Conservation (phyloP, 176 grass and related monocot species). For the Avena eriantha region DNA sequence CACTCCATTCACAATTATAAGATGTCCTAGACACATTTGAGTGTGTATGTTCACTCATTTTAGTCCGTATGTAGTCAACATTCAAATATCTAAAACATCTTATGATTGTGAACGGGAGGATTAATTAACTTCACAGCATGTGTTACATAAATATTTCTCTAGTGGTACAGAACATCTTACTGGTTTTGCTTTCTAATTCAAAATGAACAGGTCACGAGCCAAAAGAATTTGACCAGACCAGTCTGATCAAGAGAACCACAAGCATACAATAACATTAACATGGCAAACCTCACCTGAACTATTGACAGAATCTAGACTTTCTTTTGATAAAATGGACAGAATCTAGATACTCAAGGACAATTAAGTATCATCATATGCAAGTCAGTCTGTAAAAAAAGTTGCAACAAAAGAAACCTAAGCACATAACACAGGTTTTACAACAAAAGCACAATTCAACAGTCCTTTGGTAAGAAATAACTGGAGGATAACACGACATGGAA, state of each 20-base stretch:
- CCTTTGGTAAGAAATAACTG: background rate
- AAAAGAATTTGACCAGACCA: background rate
- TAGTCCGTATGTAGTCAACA: no score
- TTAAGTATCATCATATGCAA: background rate
- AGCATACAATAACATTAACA: background rate
- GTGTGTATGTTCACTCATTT: no score
- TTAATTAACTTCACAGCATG: background rate
- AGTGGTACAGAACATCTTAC: background rate
- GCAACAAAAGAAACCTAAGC: background rate
- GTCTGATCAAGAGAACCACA: background rate
- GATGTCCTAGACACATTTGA: no score
- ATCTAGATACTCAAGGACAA: background rate
- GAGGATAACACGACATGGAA: background rate
- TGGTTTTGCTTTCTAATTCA: background rate
- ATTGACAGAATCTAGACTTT: no score
- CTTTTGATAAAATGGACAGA: background rate
- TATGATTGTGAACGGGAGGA: no score
- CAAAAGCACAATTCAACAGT: background rate
- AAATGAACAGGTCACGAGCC: no score
- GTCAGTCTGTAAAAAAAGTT: background rate
- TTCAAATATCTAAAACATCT: no score
- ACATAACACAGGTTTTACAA: background rate
- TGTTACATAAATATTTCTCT: background rate
- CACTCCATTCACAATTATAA: no score
- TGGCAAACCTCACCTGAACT: background rate